Evolutionary conservation across 805 yeast species (phyloP).

Genomic region (Grigorovia jiainica): DNA sequence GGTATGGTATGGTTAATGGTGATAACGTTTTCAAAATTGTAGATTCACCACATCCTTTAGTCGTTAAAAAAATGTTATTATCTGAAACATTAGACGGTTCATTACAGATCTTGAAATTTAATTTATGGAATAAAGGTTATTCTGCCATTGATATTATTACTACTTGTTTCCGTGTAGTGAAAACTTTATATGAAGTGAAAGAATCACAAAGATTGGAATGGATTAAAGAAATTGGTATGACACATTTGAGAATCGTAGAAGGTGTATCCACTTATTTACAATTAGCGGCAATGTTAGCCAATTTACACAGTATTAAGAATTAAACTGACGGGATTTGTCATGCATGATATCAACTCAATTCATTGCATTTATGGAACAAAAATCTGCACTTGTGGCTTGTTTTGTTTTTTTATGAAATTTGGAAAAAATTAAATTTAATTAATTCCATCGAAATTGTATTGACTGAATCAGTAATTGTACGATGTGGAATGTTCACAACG

Average conservation of each 20-base stretch:
- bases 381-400: no score
- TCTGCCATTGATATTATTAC: conserved; percentile 88
- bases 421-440: no score
- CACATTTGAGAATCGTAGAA: conserved; percentile 87
- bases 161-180: conserved; percentile 81
- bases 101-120: conserved; percentile 45
- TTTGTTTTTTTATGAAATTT: no score
- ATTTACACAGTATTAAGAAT: no score
- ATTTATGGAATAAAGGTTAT: conserved; percentile 83
- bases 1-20: conserved; percentile 83
- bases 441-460: no score
- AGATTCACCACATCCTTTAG: conserved; percentile 91
- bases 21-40: conserved; percentile 92
- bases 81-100: conserved; percentile 54
- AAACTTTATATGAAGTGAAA: conserved; percentile 55
- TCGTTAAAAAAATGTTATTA: conserved; percentile 62
- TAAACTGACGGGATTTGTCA: no score
- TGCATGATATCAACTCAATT: no score
- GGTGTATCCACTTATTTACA: conserved; percentile 88
- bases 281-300: conserved; percentile 72
- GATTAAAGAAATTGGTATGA: conserved; percentile 78
- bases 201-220: conserved; percentile 67
- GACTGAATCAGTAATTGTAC: no score
- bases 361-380: no score
- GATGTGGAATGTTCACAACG: no score